Base-by-base conservation (phyloP, 331 rosid genomes). In the Erythrophleum ivorense region DNA sequence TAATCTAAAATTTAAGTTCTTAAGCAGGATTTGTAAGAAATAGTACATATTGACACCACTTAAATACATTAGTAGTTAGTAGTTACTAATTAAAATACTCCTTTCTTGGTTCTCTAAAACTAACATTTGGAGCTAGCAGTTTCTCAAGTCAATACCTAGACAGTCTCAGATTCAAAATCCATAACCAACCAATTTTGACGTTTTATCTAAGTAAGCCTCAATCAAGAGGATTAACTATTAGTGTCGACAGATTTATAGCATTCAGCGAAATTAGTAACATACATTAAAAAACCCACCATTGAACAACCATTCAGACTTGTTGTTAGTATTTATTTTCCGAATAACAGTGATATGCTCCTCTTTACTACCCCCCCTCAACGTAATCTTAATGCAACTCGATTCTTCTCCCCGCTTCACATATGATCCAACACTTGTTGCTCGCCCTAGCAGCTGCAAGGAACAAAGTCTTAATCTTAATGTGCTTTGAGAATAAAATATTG, bases 341-440 rank as follows among this genome's bases (percentile, higher is more conserved):
- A 80, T 87, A 77, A 95, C 86, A 63, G 46, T 77, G 78, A 93
- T 85, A 29, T 24, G 16, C 71, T 90, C 92, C 67, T 87, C 92
- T 86, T 87, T 77, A 16, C 81, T 71, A 49, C 85, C 85, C 79
- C 97, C 99, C 80, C 98, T 91, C 87, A 93, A 78, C 16, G 89
- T 88, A 86, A 95, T 89, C 63, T 85, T 90, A 63, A 88, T 78
- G 74, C 86, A 87, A 72, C 97, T 96, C 43, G 93, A 91, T 12
- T 87, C 95, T 83, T 95, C 97, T 72, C 98, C 98, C 59, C 96
- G 91, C 88, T 95, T 95, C 81, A 95, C 99, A 79, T 78, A 95
- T 50, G 98, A 91, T 69, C 93, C 97, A 57, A 93, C 48, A 62
- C 91, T 91, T 0, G 94, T 87, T 29, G 98, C 98, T 76, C 97